Percentiles rank a stretch among this genome's conserved stretches.
These are phyloP conservation scores for Parathielavia hyrcaniae DNA, from an alignment of 495 filamentous ascomycete species.

Conservation along the genomic window DNA sequence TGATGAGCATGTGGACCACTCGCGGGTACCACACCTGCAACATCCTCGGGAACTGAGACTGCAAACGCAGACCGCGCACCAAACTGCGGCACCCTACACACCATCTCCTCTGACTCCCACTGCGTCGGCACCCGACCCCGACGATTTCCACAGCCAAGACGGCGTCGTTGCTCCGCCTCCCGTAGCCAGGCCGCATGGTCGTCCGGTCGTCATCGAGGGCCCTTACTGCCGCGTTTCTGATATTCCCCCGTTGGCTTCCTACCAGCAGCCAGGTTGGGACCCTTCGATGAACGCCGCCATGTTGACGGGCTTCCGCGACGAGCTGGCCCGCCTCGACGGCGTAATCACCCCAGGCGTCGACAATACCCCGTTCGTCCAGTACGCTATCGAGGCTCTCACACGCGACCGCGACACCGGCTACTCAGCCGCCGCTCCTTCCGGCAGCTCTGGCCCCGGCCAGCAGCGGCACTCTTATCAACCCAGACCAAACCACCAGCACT, in stretches of 20 bases:
- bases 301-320: conserved; percentile 39
- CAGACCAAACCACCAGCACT: conserved; percentile 1
- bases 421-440: conserved; percentile 28
- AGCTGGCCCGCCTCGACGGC: conserved; percentile 39
- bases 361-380: conserved; percentile 44
- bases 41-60: conserved; percentile 18
- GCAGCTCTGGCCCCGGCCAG: conserved; percentile 16
- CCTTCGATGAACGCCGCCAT: conserved; percentile 28
- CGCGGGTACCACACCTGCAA: conserved; percentile 5
- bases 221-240: conserved; percentile 23
- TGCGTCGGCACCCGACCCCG: conserved; percentile 29
- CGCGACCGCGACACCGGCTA: conserved; percentile 30
- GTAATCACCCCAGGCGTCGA: conserved; percentile 45
- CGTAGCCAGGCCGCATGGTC: conserved; percentile 27
- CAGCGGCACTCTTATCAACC: conserved; percentile 12
- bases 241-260: conserved; percentile 11
- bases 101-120: conserved; percentile 32
- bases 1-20: conserved; percentile 26
- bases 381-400: conserved; percentile 44
- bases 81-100: conserved; percentile 30
- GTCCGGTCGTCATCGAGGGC: conserved; percentile 30
- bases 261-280: conserved; percentile 28
- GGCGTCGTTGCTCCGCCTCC: conserved; percentile 30
- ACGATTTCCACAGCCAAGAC: conserved; percentile 36
- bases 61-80: conserved; percentile 15